Conservation (phyloP, 2,329 filamentous ascomycete species). For the Paecilomyces variotii region DNA sequence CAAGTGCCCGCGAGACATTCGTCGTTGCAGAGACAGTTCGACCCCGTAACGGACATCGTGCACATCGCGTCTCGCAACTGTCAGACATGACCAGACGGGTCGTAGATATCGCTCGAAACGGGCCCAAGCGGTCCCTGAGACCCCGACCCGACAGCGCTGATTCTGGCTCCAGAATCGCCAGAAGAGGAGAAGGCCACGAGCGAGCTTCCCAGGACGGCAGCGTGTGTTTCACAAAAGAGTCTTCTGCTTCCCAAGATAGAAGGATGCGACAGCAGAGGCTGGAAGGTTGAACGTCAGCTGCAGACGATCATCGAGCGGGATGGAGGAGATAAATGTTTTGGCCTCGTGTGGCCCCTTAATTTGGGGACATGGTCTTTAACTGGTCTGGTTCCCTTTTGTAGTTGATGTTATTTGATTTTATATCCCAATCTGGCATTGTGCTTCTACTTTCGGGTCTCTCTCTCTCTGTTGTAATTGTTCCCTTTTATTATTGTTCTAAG, state of each 20-base stretch:
- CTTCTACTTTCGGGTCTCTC: background rate
- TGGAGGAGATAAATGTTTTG: background rate
- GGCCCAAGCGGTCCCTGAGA: background rate
- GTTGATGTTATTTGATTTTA: background rate
- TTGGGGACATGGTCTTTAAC: background rate
- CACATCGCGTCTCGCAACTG: background rate
- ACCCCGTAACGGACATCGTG: background rate
- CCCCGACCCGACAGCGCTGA: too few species aligned
- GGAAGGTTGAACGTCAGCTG: background rate
- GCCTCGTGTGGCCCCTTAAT: background rate
- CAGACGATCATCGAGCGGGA: background rate
- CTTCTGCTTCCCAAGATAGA: background rate
- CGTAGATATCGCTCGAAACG: background rate
- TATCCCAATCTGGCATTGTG: background rate
- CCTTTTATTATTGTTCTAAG: background rate
- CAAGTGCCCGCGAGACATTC: background rate
- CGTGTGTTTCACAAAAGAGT: background rate
- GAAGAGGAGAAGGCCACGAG: background rate
- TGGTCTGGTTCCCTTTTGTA: background rate
- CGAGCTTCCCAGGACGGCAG: background rate
- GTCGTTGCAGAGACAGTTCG: background rate
- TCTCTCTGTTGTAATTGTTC: background rate
- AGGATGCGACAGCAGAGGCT: background rate
- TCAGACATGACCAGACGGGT: background rate
- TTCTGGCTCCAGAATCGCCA: background rate